Evolutionary conservation across 2,329 filamentous ascomycete genomes (phyloP).

Genomic region (Trichocomaceae sp.): DNA sequence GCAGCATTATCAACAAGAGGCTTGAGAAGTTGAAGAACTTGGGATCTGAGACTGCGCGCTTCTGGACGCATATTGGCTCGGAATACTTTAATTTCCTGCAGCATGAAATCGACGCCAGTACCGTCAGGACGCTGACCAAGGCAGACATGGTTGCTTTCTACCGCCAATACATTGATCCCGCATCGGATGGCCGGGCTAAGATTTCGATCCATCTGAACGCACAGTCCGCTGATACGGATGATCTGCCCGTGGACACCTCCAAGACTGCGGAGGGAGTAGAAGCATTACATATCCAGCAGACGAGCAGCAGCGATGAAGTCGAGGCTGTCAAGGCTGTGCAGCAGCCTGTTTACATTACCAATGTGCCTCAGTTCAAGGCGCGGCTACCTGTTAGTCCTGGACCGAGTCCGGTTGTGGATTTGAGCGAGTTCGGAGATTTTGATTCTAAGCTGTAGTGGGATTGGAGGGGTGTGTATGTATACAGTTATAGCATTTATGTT

Average conservation of each 20-base stretch:
- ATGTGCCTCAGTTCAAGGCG: conserved; percentile 76
- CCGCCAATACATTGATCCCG: conserved; percentile 65
- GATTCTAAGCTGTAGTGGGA: conserved; percentile 75
- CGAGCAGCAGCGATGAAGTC: conserved; percentile 14
- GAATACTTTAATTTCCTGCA: conserved; percentile 88
- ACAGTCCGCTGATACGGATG: conserved; percentile 50
- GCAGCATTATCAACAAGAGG: conserved; percentile 77
- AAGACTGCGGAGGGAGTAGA: conserved; percentile 31
- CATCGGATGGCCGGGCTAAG: conserved; percentile 69
- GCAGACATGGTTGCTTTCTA: conserved; percentile 75
- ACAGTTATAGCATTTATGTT: background rate
- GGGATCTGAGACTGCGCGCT: conserved; percentile 70
- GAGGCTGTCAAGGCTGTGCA: conserved; percentile 28
- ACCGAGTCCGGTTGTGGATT: conserved; percentile 63
- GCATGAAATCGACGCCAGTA: conserved; percentile 68
- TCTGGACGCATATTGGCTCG: conserved; percentile 77
- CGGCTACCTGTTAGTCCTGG: conserved; percentile 65
- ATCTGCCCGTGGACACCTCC: conserved; percentile 10
- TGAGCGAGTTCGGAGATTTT: conserved; percentile 79
- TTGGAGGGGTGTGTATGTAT: conserved; percentile 5
- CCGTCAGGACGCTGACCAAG: conserved; percentile 70
- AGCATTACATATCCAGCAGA: conserved; percentile 22
- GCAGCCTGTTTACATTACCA: conserved; percentile 57
- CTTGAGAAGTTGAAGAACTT: conserved; percentile 92
- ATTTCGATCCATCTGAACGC: conserved; percentile 77